phyloP scores from a whole-genome alignment of 192 early-diverging fungal species.

The Backusella tarrabulga region DNA sequence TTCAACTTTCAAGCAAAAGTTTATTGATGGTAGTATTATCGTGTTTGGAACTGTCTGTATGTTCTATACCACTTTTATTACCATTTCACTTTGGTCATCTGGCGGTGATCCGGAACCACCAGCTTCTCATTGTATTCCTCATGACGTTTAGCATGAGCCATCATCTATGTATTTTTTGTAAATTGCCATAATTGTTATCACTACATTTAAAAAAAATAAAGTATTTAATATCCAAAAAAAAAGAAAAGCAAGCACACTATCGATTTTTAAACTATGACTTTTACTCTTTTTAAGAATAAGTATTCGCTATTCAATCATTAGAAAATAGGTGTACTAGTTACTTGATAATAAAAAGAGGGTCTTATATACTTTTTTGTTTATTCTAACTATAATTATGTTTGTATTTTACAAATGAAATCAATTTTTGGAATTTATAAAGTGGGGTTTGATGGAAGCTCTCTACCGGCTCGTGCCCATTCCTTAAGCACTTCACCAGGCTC shows the following conservation, averaged over 20 bases:
- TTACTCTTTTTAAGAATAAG: too few relatives aligned
- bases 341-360: not conserved
- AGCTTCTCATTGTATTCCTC: constrained; percentile 17
- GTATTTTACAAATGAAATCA: not conserved
- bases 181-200: not conserved
- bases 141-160: not conserved
- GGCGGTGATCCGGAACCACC: constrained; percentile 11
- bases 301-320: not conserved
- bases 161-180: not conserved
- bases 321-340: not conserved
- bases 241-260: too few relatives aligned
- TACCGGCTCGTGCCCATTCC: constrained; percentile 26
- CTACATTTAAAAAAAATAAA: not conserved
- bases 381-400: not conserved
- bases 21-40: constrained; percentile 61
- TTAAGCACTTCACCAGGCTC: constrained; percentile 35
- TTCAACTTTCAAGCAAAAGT: constrained; percentile 31
- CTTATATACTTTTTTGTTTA: not conserved
- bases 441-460: constrained; percentile 19
- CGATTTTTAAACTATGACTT: too few relatives aligned
- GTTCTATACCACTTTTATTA: constrained; percentile 80
- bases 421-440: not conserved
- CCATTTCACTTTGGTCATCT: constrained; percentile 62
- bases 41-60: constrained; percentile 69
- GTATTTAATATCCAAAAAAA: not conserved